Percentiles rank a stretch among this genome's conserved stretches.
Evolutionary conservation across 495 filamentous ascomycete species (phyloP).

Genomic region (Hyphodiscus hymeniophilus): DNA sequence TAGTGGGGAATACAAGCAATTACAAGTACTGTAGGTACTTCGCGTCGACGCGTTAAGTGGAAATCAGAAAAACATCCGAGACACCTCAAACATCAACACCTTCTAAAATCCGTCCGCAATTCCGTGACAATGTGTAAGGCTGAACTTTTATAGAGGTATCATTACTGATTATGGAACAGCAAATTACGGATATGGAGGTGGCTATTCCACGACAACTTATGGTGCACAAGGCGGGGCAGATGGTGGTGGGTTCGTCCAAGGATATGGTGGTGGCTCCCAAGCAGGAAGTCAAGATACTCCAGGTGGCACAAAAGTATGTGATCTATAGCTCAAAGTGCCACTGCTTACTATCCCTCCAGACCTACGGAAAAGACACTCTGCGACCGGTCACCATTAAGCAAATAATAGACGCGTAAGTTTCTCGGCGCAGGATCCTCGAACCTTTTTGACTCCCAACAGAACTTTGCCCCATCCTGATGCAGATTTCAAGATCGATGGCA

Average conservation of each 20-base stretch:
- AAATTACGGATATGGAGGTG: slow-evolving; percentile 20
- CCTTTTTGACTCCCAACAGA: not conserved
- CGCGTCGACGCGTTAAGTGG: no score
- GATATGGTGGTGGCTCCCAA: slow-evolving; percentile 28
- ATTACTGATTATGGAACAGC: slow-evolving; percentile 4
- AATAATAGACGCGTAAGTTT: slow-evolving; percentile 59
- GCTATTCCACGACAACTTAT: slow-evolving; percentile 17
- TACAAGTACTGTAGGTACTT: no score
- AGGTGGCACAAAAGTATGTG: slow-evolving; percentile 25
- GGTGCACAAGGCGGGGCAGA: slow-evolving; percentile 43
- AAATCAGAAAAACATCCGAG: no score
- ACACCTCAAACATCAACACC: slow-evolving; percentile 1
- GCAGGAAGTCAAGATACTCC: slow-evolving; percentile 40
- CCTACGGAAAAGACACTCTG: slow-evolving; percentile 55
- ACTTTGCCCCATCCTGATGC: slow-evolving; percentile 54
- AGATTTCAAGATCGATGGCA: slow-evolving; percentile 70
- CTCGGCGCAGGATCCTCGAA: not conserved
- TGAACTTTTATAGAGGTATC: not conserved
- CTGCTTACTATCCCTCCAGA: slow-evolving; percentile 16
- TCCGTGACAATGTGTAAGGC: slow-evolving; percentile 17
- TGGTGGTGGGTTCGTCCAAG: slow-evolving; percentile 54
- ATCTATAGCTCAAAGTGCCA: not conserved
- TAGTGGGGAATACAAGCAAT: no score
- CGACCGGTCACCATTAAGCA: slow-evolving; percentile 94
- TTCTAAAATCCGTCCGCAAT: not conserved